phyloP scores from a whole-genome alignment of 2,329 filamentous ascomycete species.

The Dothiorella sarmentorum region DNA sequence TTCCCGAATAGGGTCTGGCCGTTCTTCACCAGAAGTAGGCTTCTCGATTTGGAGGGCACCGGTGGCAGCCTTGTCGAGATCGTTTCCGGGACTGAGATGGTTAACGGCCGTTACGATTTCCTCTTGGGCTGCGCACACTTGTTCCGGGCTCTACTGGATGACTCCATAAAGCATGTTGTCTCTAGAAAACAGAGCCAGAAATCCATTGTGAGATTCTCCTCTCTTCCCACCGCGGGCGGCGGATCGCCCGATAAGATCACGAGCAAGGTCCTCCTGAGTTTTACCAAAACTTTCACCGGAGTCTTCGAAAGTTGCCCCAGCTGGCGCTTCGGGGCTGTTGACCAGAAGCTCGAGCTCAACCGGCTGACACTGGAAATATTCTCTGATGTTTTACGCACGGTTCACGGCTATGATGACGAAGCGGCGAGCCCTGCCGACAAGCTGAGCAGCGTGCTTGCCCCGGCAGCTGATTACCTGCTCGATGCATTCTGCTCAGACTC shows the following conservation, averaged over 20 bases:
- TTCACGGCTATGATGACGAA: constrained; percentile 70
- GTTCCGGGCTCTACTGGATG: constrained; percentile 72
- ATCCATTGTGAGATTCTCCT: constrained; percentile 47
- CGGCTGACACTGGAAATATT: constrained; percentile 66
- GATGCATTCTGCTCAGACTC: constrained; percentile 72
- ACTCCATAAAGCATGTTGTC: constrained; percentile 67
- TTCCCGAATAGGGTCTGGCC: constrained; percentile 87
- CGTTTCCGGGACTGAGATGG: constrained; percentile 77
- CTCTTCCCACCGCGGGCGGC: constrained; percentile 54
- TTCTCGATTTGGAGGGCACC: constrained; percentile 73
- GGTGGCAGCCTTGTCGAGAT: constrained; percentile 74
- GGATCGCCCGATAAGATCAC: constrained; percentile 77
- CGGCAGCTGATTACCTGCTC: constrained; percentile 71
- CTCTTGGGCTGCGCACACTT: constrained; percentile 69
- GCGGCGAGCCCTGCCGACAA: constrained; percentile 42
- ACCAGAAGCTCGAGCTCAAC: constrained; percentile 67
- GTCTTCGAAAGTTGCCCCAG: constrained; percentile 80
- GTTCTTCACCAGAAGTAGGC: constrained; percentile 73
- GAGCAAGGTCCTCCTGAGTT: constrained; percentile 65
- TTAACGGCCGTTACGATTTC: constrained; percentile 72
- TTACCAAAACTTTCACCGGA: constrained; percentile 73
- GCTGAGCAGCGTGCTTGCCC: constrained; percentile 62
- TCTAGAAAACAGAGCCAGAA: constrained; percentile 60
- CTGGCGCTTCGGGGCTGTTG: constrained; percentile 73
- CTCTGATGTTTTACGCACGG: constrained; percentile 66